Evolutionary conservation across 768 basidiomycete species (phyloP), one percentile per base, ranked within the genome.

Genomic region (Calocybe gangraenosa): DNA sequence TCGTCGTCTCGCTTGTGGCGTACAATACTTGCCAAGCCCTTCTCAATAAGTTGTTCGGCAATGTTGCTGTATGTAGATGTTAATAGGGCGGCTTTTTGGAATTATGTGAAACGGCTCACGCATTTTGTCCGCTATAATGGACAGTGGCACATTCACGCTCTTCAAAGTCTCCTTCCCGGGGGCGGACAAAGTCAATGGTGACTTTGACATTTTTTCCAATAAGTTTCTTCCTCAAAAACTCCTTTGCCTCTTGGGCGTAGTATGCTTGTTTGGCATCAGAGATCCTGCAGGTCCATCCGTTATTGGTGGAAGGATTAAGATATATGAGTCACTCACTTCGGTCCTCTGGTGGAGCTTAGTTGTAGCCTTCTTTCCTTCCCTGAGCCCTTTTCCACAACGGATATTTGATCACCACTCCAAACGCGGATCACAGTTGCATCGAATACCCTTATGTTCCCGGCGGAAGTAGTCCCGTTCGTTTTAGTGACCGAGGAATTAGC

Each of bases 1-100:
- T 98, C 95, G 58, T 98, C 95, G 54, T 95, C 94, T 17, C 91
- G 82, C 58, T 84, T 87, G 66, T 99, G 95, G 37, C 95, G 83
- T 20, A 98, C 82, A 8, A 88, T 86, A 45, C 82, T 87, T 3
- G 92, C 91, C 22, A 95, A 68, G 37, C 96, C 95, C 58, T 92
- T 92, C 59, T 97, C 96, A 41, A 97, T 82, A 25, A 99, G 68
- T 60, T 92, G 88, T 58, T 95, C 93, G 0, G 94, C 88, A 40
- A 98, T 71, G 59, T 96, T 97, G 42, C 90, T 95, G n/a, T 30
- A 22, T 36, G 15, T 13, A 45, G 14, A 38, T 20, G 37, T 49
- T 28, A 48, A 39, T 38, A 37, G 38, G 19, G 20, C 0, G 20
- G 6, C 17, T 25, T 11, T n/a, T n/a, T 46, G 19, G 10, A 37